These are phyloP conservation scores for Hypoxylon crocopeplum DNA, from an alignment of 495 filamentous ascomycete genomes.

Conservation along the genomic window DNA sequence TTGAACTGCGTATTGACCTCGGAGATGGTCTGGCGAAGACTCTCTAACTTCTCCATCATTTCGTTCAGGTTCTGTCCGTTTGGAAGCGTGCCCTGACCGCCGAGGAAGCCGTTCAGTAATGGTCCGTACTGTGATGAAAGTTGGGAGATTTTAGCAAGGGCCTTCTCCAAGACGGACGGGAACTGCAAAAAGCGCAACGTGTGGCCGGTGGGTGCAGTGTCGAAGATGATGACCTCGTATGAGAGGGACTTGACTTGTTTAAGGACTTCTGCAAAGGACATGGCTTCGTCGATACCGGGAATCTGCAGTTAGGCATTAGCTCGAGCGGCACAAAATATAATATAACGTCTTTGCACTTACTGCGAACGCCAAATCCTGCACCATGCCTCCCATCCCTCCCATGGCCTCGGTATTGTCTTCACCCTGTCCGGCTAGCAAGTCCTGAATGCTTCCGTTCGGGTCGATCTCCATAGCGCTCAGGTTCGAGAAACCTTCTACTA, in stretches of 20 bases:
- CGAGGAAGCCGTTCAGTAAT: slow-evolving; percentile 92
- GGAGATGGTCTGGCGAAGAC: slow-evolving; percentile 85
- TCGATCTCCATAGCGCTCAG: slow-evolving; percentile 99
- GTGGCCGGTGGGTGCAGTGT: slow-evolving; percentile 98
- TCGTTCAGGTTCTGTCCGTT: slow-evolving; percentile 90
- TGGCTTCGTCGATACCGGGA: slow-evolving; percentile 97
- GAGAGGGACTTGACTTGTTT: slow-evolving; percentile 99
- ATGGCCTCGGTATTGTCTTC: slow-evolving; percentile 70
- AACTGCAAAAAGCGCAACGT: slow-evolving; percentile 99
- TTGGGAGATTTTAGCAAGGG: slow-evolving; percentile 93
- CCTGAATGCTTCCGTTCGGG: slow-evolving; percentile 96
- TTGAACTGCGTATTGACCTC: slow-evolving; percentile 99
- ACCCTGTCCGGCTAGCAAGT: slow-evolving; percentile 82
- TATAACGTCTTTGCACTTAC: slow-evolving; percentile 43
- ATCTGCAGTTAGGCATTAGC: slow-evolving; percentile 63
- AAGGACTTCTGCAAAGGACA: slow-evolving; percentile 98
- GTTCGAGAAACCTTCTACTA: slow-evolving; percentile 90
- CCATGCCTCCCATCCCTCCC: slow-evolving; percentile 66
- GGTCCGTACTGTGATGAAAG: slow-evolving; percentile 93
- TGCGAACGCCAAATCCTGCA: slow-evolving; percentile 70
- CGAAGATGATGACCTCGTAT: slow-evolving; percentile 98
- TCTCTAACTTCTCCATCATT: slow-evolving; percentile 92
- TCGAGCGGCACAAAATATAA: slow-evolving; percentile 14
- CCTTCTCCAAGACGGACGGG: slow-evolving; percentile 97
- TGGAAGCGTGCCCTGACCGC: slow-evolving; percentile 78